These are phyloP conservation scores for Berkeleyomyces basicola DNA, from an alignment of 2,329 filamentous ascomycete genomes.

Conservation along the genomic window DNA sequence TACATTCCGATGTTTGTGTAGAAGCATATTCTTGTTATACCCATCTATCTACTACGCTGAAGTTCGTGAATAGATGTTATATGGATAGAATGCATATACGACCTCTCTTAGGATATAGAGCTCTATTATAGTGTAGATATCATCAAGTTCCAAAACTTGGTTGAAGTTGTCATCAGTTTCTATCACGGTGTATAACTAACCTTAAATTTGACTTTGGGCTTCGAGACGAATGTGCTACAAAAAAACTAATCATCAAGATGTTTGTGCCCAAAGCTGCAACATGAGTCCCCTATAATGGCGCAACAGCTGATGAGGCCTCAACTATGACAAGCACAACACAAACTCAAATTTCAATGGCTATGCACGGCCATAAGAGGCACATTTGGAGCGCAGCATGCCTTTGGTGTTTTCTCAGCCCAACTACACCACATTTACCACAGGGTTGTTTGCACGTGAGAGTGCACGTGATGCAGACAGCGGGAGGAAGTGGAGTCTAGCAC, in stretches of 20 bases:
- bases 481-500: background rate
- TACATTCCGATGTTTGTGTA: no score
- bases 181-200: no score
- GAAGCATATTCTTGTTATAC: no score
- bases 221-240: background rate
- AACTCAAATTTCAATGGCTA: background rate
- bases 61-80: no score
- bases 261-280: background rate
- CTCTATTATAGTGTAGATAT: no score
- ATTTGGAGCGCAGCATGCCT: background rate
- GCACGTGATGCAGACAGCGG: background rate
- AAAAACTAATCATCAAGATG: background rate
- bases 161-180: no score
- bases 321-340: background rate
- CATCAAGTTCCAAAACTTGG: no score
- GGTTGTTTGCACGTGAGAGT: background rate
- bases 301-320: background rate
- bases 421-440: background rate
- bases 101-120: no score
- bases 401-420: background rate
- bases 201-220: no score
- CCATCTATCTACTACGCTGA: no score
- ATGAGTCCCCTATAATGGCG: background rate
- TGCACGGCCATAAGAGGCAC: background rate
- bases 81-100: no score